Evolutionary conservation across 73 alveolate genomes (phyloP), one percentile per base, ranked within the genome.

Genomic region (Paramecium biaurelia): DNA sequence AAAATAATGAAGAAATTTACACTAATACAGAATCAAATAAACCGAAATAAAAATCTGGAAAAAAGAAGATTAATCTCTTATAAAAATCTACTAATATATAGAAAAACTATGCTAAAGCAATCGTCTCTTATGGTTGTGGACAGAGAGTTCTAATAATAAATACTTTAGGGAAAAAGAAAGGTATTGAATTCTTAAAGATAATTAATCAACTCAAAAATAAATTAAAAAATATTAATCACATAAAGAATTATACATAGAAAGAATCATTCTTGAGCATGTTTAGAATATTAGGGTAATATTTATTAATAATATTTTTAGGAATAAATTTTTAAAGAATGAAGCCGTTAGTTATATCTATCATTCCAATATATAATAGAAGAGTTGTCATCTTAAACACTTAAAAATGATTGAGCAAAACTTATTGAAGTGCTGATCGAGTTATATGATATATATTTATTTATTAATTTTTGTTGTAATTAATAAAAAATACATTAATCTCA

Each of bases 391-490:
- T 4, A 79, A 79, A 63, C 23, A 47, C 49, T 23, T 41, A 18
- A 18, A 38, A 28, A n/a, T 43, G 28, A 21, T 79, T 4, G 15
- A 79, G 26, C 24, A 79, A 42, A 79, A 47, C 32, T 24, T 79
- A 14, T 47, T 79, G 49, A 79, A 79, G 56, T 47, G 42, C 32
- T 79, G 90, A 79, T 63, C 84, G 84, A 63, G 84, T 63, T 63
- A 26, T 63, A 20, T 63, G 26, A 30, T 26, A 63, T 63, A 30
- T 53, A 53, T 53, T 14, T 53, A 53, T 53, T 18, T 53, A 53
- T 53, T 53, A 18, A 53, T n/a, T 53, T 53, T 38, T 12, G 47
- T 38, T 5, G 68, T 53, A 53, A 15, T 53, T 15, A 53, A 11
- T 11, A 11, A 2, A 23, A 45, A 45, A n/a, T 53, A 53, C 28